Evolutionary conservation across 352 stramenopile species (phyloP), one percentile per base, ranked within the genome.

Genomic region (Thraustochytrium striatum): DNA sequence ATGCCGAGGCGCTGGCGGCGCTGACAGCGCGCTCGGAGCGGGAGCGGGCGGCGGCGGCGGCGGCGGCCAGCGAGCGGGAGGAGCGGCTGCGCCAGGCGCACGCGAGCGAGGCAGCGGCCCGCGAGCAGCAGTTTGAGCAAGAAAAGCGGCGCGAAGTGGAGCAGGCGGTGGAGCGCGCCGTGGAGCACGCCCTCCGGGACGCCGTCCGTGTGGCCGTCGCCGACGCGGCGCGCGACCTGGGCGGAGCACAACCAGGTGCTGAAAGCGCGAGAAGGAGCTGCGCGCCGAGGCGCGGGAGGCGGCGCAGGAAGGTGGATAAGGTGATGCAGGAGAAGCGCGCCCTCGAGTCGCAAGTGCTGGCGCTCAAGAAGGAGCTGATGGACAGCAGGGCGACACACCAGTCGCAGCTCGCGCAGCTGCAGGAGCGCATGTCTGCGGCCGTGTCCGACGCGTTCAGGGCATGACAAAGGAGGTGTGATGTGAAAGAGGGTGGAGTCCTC

Each of bases 211-310:
- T 32, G 21, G 65, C 43, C 11, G 65, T 75, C 0, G 65, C 39
- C 32, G n/a, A 61, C 7, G 65, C 65, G 8, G 43, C 43, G 32
- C 43, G 52, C n/a, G 65, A 75, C 30, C 52, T 75, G 21, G 21
- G 50, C 43, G 7, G 65, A 35, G 36, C 65, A 75, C 36, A 75
- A 75, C n/a, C 44, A 36, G 1, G 16, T n/a, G 58, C 21, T 68
- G 65, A 43, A 38, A 75, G 9, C 52, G n/a, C 5, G 65, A 68
- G 65, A 72, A 61, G 39, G 32, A 38, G 19, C 11, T 75, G 25
- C 65, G 52, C 16, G 44, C 43, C 21, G 65, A 75, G 65, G 65
- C 65, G 16, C 25, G 61, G 30, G 11, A 30, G 39, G 30, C 65
- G 21, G 43, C 43, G 5, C 30, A 72, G n/a, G 11, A 30, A 1